These are phyloP conservation scores for Pyrenophora graminea DNA, from an alignment of 2,329 filamentous ascomycete genomes.

Conservation along the genomic window DNA sequence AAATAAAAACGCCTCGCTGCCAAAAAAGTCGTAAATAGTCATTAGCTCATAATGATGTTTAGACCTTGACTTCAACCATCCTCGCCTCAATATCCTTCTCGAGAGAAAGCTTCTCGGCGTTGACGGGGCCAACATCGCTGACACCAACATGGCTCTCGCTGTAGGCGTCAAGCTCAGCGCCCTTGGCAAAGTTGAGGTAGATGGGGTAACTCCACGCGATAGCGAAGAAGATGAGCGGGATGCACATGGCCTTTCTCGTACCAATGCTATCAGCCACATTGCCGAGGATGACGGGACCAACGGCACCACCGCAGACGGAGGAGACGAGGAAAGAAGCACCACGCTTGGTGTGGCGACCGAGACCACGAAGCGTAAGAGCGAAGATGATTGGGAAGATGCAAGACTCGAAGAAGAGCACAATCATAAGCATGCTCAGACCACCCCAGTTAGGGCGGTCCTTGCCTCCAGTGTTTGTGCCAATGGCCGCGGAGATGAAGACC, in stretches of 20 bases:
- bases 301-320: conserved; percentile 44
- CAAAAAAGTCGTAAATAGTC: not conserved
- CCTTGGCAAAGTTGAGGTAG: conserved; percentile 44
- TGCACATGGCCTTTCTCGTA: conserved; percentile 43
- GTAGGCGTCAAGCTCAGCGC: conserved; percentile 44
- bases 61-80: conserved; percentile 22
- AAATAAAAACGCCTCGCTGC: too few species aligned
- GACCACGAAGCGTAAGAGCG: conserved; percentile 43
- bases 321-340: conserved; percentile 46
- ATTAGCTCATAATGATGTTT: not conserved
- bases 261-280: conserved; percentile 43
- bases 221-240: conserved; percentile 43
- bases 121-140: conserved; percentile 27
- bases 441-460: conserved; percentile 40
- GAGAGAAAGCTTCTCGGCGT: conserved; percentile 7
- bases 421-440: conserved; percentile 43
- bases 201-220: conserved; percentile 44
- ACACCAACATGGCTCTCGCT: conserved; percentile 38
- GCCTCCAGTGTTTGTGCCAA: conserved; percentile 39
- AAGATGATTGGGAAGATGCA: conserved; percentile 49
- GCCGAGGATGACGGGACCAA: conserved; percentile 43
- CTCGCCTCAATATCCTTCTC: conserved; percentile 32
- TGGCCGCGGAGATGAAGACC: conserved; percentile 43
- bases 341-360: conserved; percentile 48
- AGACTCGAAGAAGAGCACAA: conserved; percentile 47